phyloP scores from a whole-genome alignment of 23 red algal species.

The Gracilariopsis chorda region DNA sequence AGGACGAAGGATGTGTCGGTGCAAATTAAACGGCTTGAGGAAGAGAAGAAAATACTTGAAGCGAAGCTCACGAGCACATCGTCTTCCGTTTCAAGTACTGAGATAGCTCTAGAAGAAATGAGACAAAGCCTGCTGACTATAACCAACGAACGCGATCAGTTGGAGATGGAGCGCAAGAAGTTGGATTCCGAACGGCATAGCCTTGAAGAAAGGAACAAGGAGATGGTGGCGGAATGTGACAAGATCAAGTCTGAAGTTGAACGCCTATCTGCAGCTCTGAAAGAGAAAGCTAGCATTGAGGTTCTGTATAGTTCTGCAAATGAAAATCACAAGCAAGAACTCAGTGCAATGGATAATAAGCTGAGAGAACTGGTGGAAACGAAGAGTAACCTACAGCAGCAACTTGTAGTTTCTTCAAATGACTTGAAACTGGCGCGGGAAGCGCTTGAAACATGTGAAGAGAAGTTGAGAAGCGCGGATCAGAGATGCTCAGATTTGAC shows the following conservation, averaged over 20 bases:
- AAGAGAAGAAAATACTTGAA: not conserved
- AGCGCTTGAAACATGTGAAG: not conserved
- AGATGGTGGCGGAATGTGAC: not conserved
- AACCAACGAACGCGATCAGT: not conserved
- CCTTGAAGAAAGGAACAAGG: not conserved
- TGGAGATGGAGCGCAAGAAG: not conserved
- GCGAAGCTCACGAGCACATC: not conserved
- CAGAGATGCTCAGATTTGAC: not conserved
- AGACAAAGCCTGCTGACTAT: not conserved
- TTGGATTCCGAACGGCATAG: not conserved
- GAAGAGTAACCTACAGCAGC: not conserved
- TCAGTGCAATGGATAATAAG: not conserved
- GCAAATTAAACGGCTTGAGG: not conserved
- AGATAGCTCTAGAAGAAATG: not conserved
- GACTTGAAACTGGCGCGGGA: not conserved
- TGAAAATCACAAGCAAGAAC: not conserved
- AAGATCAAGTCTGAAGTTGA: not conserved
- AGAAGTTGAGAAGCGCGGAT: not conserved
- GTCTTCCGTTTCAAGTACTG: not conserved
- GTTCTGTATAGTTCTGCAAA: not conserved
- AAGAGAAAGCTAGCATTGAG: not conserved
- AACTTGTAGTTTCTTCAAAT: not conserved
- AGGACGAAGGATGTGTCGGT: not conserved
- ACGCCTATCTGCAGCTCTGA: not conserved
- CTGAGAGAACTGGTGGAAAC: not conserved